Evolutionary conservation across 2,329 filamentous ascomycete species (phyloP).

Genomic region (Aspergillus nomiae): DNA sequence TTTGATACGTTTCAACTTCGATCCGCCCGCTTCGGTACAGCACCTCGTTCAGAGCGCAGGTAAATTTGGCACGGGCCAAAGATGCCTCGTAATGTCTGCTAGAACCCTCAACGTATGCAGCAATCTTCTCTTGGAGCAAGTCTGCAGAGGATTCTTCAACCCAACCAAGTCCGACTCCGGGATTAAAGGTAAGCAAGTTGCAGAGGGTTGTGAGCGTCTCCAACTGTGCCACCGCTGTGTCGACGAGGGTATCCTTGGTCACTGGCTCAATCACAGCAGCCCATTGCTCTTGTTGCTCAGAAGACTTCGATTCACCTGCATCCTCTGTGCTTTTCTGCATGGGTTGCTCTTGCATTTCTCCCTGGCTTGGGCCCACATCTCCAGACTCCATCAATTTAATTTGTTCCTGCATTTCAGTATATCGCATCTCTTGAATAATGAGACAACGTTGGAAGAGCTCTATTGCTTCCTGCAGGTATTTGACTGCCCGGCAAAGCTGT

Average conservation of each 20-base stretch:
- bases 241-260: constrained; percentile 65
- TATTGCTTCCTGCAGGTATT: constrained; percentile 61
- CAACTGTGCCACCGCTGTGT: constrained; percentile 68
- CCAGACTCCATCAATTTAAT: constrained; percentile 40
- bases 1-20: constrained; percentile 56
- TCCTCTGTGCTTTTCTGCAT: constrained; percentile 14
- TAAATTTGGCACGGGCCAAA: constrained; percentile 59
- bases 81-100: constrained; percentile 53
- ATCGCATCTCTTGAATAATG: constrained; percentile 53
- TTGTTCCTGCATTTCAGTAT: constrained; percentile 49
- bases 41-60: constrained; percentile 58
- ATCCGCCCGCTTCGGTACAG: constrained; percentile 56
- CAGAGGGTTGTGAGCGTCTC: constrained; percentile 56
- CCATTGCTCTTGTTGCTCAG: constrained; percentile 58
- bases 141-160: constrained; percentile 59
- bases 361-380: constrained; percentile 16
- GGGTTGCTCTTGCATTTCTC: constrained; percentile 16
- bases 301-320: constrained; percentile 21
- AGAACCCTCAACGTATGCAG: constrained; percentile 52
- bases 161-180: constrained; percentile 53
- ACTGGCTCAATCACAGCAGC: constrained; percentile 68
- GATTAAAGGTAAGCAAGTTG: constrained; percentile 49
- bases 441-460: constrained; percentile 62
- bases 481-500: constrained; percentile 50
- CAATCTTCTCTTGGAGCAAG: constrained; percentile 57